A percentile compares a stretch with the other conserved stretches of the same genome.
phyloP scores from a whole-genome alignment of 1,284 basidiomycete species.

The Ustanciosporium gigantosporum region DNA sequence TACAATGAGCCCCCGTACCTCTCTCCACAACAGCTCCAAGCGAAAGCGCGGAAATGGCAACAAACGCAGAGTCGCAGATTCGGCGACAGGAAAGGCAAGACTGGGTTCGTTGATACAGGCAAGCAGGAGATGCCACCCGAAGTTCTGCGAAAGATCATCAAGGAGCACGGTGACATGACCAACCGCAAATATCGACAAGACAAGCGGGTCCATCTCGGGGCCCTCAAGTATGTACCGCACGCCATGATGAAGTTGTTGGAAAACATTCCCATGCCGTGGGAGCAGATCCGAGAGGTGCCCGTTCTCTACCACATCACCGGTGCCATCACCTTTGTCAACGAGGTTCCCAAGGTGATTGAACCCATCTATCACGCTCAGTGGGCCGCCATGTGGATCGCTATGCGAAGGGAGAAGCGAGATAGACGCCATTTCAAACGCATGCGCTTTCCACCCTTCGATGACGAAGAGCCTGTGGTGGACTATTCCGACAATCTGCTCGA shows the following conservation, averaged over 20 bases:
- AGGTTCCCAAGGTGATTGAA: slow-evolving; percentile 93
- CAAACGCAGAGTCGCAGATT: slow-evolving; percentile 89
- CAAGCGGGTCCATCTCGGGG: slow-evolving; percentile 97
- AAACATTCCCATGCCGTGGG: slow-evolving; percentile 99
- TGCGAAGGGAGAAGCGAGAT: slow-evolving; percentile 98
- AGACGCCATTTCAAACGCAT: slow-evolving; percentile 99
- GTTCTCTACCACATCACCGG: slow-evolving; percentile 77
- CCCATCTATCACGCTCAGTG: slow-evolving; percentile 99
- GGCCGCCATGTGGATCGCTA: slow-evolving; percentile 99
- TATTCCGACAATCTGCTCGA: slow-evolving; percentile 87
- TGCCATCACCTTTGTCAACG: slow-evolving; percentile 99
- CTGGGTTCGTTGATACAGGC: slow-evolving; percentile 86
- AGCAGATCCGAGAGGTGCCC: slow-evolving; percentile 65
- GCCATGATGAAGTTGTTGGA: slow-evolving; percentile 98
- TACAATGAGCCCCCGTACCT: slow-evolving; percentile 63
- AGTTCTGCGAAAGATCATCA: slow-evolving; percentile 66
- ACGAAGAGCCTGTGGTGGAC: slow-evolving; percentile 77
- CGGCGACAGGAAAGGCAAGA: slow-evolving; percentile 78
- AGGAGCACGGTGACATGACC: slow-evolving; percentile 62
- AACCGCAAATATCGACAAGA: slow-evolving; percentile 82
- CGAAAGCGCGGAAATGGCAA: slow-evolving; percentile 90
- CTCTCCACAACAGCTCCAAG: slow-evolving; percentile 75
- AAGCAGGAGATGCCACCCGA: slow-evolving; percentile 77
- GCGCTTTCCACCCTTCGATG: slow-evolving; percentile 99
- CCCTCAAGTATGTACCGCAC: slow-evolving; percentile 97